These are phyloP conservation scores for Trametes polyzona DNA, from an alignment of 1,284 basidiomycete genomes.

Conservation along the genomic window DNA sequence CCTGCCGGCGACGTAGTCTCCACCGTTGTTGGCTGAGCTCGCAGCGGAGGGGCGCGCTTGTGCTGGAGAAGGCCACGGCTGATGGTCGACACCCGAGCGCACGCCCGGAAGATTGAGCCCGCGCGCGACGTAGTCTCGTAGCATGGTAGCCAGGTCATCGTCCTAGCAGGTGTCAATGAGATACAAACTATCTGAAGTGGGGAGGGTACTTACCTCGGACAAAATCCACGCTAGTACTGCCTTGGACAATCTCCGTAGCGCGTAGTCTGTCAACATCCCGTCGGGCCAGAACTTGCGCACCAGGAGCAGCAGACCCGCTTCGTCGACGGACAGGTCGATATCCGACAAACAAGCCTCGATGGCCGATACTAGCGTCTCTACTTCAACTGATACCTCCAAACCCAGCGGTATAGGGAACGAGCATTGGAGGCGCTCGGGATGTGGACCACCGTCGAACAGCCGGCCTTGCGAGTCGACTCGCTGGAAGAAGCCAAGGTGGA, in stretches of 20 bases:
- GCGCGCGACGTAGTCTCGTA: constrained; percentile 64
- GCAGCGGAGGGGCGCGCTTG: constrained; percentile 43
- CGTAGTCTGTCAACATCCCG: constrained; percentile 71
- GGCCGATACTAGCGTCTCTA: constrained; percentile 71
- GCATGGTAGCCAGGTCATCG: constrained; percentile 59
- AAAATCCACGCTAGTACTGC: constrained; percentile 63
- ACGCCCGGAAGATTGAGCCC: constrained; percentile 66
- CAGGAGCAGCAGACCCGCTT: constrained; percentile 70
- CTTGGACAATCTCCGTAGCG: constrained; percentile 54
- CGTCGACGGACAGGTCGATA: constrained; percentile 73
- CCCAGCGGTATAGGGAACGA: constrained; percentile 70
- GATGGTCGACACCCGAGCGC: constrained; percentile 45
- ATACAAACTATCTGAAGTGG: not conserved
- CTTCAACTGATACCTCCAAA: constrained; percentile 70
- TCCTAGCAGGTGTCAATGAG: constrained; percentile 46
- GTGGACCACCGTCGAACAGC: constrained; percentile 41
- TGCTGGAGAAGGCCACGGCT: constrained; percentile 52
- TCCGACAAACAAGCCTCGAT: constrained; percentile 76
- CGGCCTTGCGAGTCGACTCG: constrained; percentile 43
- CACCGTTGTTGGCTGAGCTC: constrained; percentile 59
- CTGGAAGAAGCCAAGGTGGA: constrained; percentile 63
- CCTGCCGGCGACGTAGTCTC: constrained; percentile 64
- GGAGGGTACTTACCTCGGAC: constrained; percentile 55
- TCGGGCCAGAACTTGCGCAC: constrained; percentile 73
- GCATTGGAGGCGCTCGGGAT: constrained; percentile 44